Evolutionary conservation across 495 filamentous ascomycete genomes (phyloP).

Genomic region (Hyaloscypha hepaticicola): DNA sequence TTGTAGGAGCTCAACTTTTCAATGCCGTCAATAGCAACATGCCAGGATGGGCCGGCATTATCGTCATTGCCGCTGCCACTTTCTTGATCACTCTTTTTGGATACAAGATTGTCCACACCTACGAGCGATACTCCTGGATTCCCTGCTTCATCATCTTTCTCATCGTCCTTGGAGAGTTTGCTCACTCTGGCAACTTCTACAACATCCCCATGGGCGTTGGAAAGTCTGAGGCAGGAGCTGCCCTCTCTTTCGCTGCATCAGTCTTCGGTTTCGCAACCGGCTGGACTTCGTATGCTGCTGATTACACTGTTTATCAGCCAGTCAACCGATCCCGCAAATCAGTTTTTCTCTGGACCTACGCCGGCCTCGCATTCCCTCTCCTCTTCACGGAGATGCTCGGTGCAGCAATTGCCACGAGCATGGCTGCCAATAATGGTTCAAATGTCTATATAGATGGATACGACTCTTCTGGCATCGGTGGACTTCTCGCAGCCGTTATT

Average conservation of each 20-base stretch:
- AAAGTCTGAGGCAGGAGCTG: constrained; percentile 57
- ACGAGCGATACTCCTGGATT: constrained; percentile 80
- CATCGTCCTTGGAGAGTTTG: constrained; percentile 71
- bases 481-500: constrained; percentile 67
- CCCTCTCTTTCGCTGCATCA: constrained; percentile 71
- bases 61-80: constrained; percentile 72
- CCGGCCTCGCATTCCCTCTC: constrained; percentile 68
- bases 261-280: constrained; percentile 79
- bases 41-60: constrained; percentile 73
- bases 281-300: constrained; percentile 77
- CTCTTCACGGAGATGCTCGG: constrained; percentile 80
- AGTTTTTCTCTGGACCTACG: constrained; percentile 69
- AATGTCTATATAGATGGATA: constrained; percentile 59
- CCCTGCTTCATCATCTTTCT: constrained; percentile 76
- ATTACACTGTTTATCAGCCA: constrained; percentile 85
- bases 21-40: constrained; percentile 70
- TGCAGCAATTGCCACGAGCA: constrained; percentile 68
- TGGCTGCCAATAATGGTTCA: constrained; percentile 45
- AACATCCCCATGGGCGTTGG: constrained; percentile 67
- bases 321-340: constrained; percentile 52
- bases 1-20: constrained; percentile 81
- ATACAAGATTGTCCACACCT: constrained; percentile 77
- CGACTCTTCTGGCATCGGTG: constrained; percentile 60
- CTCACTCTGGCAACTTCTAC: constrained; percentile 69
- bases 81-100: constrained; percentile 72